phyloP scores from a whole-genome alignment of 768 basidiomycete genomes.

The Mycena capillaripes region DNA sequence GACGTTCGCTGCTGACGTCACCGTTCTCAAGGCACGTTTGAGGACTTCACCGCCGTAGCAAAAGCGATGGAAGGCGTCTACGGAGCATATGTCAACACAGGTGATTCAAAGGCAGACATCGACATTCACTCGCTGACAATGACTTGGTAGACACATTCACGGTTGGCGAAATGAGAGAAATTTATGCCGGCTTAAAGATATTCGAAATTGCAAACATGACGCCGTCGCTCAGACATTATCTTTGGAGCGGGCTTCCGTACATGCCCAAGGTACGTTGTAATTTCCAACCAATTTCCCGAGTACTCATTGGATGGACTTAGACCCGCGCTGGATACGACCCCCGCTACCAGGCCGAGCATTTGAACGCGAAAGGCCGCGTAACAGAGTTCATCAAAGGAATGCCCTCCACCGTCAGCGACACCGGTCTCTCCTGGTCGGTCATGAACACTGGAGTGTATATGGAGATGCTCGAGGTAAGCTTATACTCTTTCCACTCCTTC shows the following conservation, averaged over 20 bases:
- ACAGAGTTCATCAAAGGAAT: conserved; percentile 55
- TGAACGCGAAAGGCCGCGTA: conserved; percentile 58
- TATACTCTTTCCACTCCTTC: not conserved
- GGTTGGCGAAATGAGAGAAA: conserved; percentile 56
- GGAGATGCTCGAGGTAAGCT: conserved; percentile 56
- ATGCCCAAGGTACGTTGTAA: conserved; percentile 51
- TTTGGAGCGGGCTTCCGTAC: conserved; percentile 62
- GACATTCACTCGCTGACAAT: not conserved
- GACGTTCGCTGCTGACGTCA: not conserved
- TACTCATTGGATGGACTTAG: not conserved
- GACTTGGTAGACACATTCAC: conserved; percentile 47
- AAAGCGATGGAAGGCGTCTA: conserved; percentile 52
- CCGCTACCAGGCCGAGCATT: conserved; percentile 53
- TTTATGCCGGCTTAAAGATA: conserved; percentile 54
- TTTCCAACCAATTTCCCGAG: not conserved
- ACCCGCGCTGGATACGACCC: conserved; percentile 43
- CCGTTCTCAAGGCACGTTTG: conserved; percentile 38
- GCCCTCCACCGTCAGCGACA: conserved; percentile 46
- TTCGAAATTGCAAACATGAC: conserved; percentile 56
- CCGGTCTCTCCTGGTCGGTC: conserved; percentile 51
- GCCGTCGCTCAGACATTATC: conserved; percentile 51
- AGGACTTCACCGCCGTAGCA: conserved; percentile 46
- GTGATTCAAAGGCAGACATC: not conserved
- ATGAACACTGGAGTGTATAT: conserved; percentile 57
- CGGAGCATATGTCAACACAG: conserved; percentile 58